A percentile compares a stretch with the other conserved stretches of the same genome.
phyloP scores from a whole-genome alignment of 495 filamentous ascomycete species.

The Podospora bellae-mahoneyi region DNA sequence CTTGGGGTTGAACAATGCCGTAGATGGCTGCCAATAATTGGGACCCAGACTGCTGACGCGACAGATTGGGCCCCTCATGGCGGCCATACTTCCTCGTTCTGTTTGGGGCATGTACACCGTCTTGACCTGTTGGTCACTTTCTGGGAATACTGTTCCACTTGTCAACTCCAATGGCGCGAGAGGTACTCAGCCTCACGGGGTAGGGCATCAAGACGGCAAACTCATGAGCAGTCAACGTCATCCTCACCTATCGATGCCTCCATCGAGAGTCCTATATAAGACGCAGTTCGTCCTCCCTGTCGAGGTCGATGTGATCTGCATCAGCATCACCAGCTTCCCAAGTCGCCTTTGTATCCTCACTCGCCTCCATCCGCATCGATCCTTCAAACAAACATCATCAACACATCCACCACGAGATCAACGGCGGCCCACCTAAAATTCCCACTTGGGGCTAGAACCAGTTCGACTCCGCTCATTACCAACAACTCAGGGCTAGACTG shows the following conservation, averaged over 20 bases:
- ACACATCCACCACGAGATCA: background rate
- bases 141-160: background rate
- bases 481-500: background rate
- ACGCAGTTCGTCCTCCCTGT: background rate
- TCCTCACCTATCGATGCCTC: background rate
- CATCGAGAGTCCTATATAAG: background rate
- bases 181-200: slow-evolving; percentile 3
- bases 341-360: background rate
- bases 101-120: background rate
- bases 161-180: slow-evolving; percentile 5
- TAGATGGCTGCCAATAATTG: slow-evolving; percentile 19
- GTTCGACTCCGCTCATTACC: background rate
- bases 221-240: background rate
- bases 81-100: slow-evolving; percentile 15
- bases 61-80: slow-evolving; percentile 8
- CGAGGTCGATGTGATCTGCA: background rate
- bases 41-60: slow-evolving; percentile 1
- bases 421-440: background rate
- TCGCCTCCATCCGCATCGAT: background rate
- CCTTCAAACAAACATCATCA: background rate
- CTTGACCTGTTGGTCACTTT: slow-evolving; percentile 4
- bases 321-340: background rate
- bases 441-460: background rate
- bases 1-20: slow-evolving; percentile 9
- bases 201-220: background rate